Evolutionary conservation across 2,329 filamentous ascomycete species (phyloP).

Genomic region (Apiospora sp.): DNA sequence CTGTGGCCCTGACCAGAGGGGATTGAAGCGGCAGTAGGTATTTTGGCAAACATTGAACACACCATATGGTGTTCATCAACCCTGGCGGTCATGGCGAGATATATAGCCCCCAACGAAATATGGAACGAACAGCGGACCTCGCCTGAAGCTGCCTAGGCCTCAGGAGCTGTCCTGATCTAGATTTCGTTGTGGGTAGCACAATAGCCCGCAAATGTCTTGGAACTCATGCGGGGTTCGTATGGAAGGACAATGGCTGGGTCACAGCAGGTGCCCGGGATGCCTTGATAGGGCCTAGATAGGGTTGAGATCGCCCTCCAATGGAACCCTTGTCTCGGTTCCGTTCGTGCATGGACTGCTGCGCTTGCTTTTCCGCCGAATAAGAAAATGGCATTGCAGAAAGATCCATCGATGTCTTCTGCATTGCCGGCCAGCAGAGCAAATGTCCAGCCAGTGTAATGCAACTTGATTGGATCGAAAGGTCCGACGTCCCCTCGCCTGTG

Average conservation of each 20-base stretch:
- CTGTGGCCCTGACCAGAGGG: neutral
- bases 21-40: neutral
- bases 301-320: constrained; percentile 9
- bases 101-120: neutral
- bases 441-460: neutral
- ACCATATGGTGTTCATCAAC: neutral
- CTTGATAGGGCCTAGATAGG: constrained; percentile 17
- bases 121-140: neutral
- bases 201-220: constrained; percentile 4
- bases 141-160: neutral
- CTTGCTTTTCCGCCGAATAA: neutral
- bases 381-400: neutral
- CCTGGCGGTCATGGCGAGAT: neutral
- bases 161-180: neutral
- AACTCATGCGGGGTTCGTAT: neutral
- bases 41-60: neutral
- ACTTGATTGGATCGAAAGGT: neutral
- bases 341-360: neutral
- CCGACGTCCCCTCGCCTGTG: neutral
- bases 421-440: neutral
- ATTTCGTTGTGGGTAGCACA: neutral
- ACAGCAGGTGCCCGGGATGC: neutral
- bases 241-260: neutral
- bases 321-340: neutral
- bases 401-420: neutral